Conservation (phyloP, 495 filamentous ascomycete species). For the Tetracladium setigerum region DNA sequence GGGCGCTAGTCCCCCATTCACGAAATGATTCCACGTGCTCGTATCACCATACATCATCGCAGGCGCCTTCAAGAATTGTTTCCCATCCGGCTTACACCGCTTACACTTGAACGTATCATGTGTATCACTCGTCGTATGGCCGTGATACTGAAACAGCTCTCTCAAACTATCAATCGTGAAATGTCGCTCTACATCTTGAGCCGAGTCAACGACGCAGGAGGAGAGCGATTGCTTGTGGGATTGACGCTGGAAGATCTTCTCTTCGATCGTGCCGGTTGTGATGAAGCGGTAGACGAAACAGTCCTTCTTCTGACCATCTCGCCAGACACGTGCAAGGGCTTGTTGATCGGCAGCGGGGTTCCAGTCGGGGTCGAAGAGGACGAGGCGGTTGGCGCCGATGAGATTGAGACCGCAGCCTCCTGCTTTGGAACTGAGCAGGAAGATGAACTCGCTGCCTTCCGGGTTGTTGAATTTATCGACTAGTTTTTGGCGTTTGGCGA, state of each 20-base stretch:
- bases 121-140: slow-evolving; percentile 80
- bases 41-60: slow-evolving; percentile 97
- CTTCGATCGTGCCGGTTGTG: slow-evolving; percentile 93
- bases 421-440: slow-evolving; percentile 91
- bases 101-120: slow-evolving; percentile 99
- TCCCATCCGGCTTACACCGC: slow-evolving; percentile 79
- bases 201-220: slow-evolving; percentile 94
- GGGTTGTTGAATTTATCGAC: slow-evolving; percentile 99
- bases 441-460: slow-evolving; percentile 83
- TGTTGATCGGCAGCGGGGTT: slow-evolving; percentile 98
- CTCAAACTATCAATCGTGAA: slow-evolving; percentile 83
- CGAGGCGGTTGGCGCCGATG: slow-evolving; percentile 92
- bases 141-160: slow-evolving; percentile 89
- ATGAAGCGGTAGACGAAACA: slow-evolving; percentile 99
- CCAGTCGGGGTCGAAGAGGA: slow-evolving; percentile 99
- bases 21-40: slow-evolving; percentile 97
- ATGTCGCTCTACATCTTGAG: slow-evolving; percentile 94
- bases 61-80: slow-evolving; percentile 78
- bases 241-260: slow-evolving; percentile 99
- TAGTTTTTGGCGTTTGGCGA: slow-evolving; percentile 92
- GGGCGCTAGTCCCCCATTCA: slow-evolving; percentile 64
- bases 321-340: slow-evolving; percentile 93
- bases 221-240: slow-evolving; percentile 96
- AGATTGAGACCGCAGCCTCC: slow-evolving; percentile 96
- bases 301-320: slow-evolving; percentile 98